Percentiles rank a stretch among this genome's conserved stretches.
Evolutionary conservation across 2,329 filamentous ascomycete genomes (phyloP).

Genomic region (Nigrospora osmanthi): DNA sequence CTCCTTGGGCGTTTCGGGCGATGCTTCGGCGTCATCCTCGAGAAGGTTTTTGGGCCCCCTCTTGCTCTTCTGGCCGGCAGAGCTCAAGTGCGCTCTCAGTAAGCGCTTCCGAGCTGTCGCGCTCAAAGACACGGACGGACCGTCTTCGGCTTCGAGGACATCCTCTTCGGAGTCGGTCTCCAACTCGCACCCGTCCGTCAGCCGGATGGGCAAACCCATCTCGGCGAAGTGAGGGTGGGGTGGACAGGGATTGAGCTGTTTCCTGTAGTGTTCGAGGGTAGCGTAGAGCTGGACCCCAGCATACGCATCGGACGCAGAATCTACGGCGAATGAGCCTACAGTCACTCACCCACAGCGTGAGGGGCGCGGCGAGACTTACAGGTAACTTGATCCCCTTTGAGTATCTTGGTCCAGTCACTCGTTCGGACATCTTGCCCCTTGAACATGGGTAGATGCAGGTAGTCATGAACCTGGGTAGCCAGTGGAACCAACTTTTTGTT

Average conservation of each 20-base stretch:
- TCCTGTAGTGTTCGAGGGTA: conserved; percentile 60
- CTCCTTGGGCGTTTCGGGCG: conserved; percentile 3
- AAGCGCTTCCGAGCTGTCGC: conserved; percentile 6
- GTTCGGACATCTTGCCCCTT: conserved; percentile 64
- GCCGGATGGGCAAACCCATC: conserved; percentile 52
- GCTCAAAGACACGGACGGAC: conserved; percentile 1
- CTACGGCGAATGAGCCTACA: conserved; percentile 30
- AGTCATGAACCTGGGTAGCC: conserved; percentile 61
- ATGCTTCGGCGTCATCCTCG: not conserved
- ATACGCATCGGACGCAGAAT: conserved; percentile 79
- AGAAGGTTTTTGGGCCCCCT: not conserved
- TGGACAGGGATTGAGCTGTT: conserved; percentile 59
- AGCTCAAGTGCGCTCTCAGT: not conserved
- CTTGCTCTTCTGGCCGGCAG: not conserved
- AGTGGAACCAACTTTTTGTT: conserved; percentile 61
- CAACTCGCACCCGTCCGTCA: conserved; percentile 35
- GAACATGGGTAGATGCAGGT: conserved; percentile 64
- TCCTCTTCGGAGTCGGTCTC: conserved; percentile 16
- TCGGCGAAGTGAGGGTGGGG: conserved; percentile 64
- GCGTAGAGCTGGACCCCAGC: conserved; percentile 68
- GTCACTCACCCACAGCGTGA: not conserved
- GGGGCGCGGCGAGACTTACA: conserved; percentile 45
- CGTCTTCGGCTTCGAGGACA: not conserved
- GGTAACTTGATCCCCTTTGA: conserved; percentile 58
- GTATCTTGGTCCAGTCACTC: conserved; percentile 63